These are phyloP conservation scores for Rhodamnia rubescens DNA, from an alignment of 345 rosid species.

Conservation along the genomic window DNA sequence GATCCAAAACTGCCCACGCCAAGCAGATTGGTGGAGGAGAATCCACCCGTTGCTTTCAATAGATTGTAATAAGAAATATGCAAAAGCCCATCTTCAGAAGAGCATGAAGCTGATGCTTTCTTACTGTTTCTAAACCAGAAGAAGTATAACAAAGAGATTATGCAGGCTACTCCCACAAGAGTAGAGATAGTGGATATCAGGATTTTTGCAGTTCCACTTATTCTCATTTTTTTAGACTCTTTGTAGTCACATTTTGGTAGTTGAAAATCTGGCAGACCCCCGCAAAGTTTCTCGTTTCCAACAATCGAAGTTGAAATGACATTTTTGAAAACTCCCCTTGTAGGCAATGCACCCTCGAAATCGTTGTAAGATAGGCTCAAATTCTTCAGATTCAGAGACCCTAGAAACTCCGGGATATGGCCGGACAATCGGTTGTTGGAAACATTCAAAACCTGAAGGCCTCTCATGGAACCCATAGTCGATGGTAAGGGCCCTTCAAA, in stretches of 20 bases:
- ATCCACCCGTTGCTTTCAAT: accelerated
- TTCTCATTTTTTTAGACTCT: accelerated
- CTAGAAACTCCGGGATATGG: background rate
- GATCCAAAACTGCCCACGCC: background rate
- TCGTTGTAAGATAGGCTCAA: background rate
- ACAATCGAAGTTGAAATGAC: background rate
- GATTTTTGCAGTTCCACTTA: background rate
- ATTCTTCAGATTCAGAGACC: accelerated
- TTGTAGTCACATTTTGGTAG: background rate
- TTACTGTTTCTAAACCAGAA: background rate
- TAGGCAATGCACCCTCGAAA: background rate
- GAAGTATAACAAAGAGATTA: background rate
- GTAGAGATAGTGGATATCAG: background rate
- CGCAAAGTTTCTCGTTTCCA: background rate
- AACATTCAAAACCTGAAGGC: background rate
- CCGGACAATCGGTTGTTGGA: background rate
- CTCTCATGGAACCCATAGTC: background rate
- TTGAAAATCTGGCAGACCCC: background rate
- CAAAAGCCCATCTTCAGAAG: background rate
- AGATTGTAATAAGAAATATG: background rate
- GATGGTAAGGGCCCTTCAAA: background rate
- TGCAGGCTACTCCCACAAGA: background rate
- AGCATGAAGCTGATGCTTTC: accelerated
- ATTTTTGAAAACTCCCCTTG: background rate
- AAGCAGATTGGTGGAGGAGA: background rate